Base-by-base conservation (phyloP, 768 basidiomycete species). In the Suillus decipiens region DNA sequence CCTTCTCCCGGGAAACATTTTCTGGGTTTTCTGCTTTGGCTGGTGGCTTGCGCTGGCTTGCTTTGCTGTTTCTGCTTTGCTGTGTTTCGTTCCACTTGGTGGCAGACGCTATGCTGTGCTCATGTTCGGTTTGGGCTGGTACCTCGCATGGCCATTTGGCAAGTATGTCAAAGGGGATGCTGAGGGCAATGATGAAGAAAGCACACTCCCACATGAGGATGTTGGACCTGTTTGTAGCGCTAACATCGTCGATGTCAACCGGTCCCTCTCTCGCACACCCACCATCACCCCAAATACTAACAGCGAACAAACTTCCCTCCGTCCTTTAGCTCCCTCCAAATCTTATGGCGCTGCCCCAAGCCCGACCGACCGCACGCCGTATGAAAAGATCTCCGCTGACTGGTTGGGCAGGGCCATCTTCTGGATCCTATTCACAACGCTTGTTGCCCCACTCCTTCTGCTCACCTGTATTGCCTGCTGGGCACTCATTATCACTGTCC, bases 141-240 rank as follows among this genome's bases (percentile, higher is more conserved):
- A 99, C 74, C 84, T 98, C 60, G 86, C 86, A 24, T 99, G 97
- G 97, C 97, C 97, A 2, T 99, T 99, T 72, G 96, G 97, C 22
- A 98, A 98, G 76, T 99, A 99, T 73, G 93, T 99, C 55, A 95
- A 98, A 75, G 93, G 95, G 12, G 88, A 89, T 64, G 73, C 79
- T 28, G 79, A 80, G 42, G 74, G 79, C 4, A 79, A 74, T 10
- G 83, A 81, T 31, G 76, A 82, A 41, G 78, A 78, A 47, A 79
- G 71, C 17, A 24, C 22, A 39, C 69, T 74, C 55, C 63, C 70
- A 60, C 78, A 80, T 61, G 80, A 79, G 57, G 79, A 71, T 11
- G 65, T 59, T 42, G 71, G 70, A 11, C 70, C 70, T 55, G 59
- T 45, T 42, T 43, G 63, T 28, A 65, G 61, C 33, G 59, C 72